Percentiles rank a stretch among this genome's conserved stretches.
Conservation (phyloP, 139 green algal species). For the Gonium pectorale region DNA sequence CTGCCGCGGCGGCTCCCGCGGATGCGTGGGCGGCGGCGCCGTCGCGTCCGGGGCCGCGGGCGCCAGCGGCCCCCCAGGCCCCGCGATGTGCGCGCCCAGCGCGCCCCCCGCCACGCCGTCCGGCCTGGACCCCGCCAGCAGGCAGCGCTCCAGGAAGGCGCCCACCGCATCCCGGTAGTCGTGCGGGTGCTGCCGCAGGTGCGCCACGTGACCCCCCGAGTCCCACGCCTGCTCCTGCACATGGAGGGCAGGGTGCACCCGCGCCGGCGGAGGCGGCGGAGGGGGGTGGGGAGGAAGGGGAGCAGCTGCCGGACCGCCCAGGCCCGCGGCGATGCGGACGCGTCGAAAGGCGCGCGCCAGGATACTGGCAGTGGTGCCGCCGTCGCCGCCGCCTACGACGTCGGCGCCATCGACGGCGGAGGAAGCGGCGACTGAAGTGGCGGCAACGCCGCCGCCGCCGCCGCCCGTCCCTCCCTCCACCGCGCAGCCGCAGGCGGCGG, state of each 20-base stretch:
- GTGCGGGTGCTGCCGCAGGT: slow-evolving; percentile 8
- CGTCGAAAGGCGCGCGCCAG: background rate
- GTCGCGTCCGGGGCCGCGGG: no score
- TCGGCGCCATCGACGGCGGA: background rate
- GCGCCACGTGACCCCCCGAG: slow-evolving; percentile 10
- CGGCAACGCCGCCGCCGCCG: background rate
- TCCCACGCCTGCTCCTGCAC: slow-evolving; percentile 33
- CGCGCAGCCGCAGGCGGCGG: background rate
- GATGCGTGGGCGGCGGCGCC: no score
- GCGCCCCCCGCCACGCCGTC: no score
- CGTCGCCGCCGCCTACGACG: background rate
- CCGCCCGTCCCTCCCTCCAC: background rate
- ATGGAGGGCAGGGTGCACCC: background rate
- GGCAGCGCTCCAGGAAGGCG: slow-evolving; percentile 19
- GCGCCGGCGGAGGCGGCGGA: no score
- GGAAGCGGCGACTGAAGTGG: no score
- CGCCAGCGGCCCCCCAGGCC: no score
- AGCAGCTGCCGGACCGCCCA: background rate
- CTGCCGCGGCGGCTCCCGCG: no score
- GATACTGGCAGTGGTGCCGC: background rate
- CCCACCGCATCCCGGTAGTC: slow-evolving; percentile 13
- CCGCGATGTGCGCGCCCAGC: no score
- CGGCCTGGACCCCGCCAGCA: background rate
- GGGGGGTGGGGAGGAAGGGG: no score
- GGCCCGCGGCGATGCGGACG: background rate